Evolutionary conservation across 352 stramenopile species (phyloP).

Genomic region (Globisporangium barbulae): DNA sequence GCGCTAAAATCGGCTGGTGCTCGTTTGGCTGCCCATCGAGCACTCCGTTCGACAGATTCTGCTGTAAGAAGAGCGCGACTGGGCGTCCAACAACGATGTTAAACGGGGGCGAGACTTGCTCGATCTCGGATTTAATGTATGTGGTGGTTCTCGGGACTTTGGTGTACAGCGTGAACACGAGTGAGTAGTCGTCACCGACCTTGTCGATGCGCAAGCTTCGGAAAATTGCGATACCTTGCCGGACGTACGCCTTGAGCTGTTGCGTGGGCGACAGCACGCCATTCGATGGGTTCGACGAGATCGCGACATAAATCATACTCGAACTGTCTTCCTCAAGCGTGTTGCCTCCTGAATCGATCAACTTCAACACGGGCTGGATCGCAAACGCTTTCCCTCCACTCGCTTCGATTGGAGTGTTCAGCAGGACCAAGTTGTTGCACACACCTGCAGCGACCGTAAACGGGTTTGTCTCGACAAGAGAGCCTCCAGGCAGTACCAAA

Average conservation of each 20-base stretch:
- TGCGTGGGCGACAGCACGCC: slow-evolving; percentile 43
- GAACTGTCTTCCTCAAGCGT: slow-evolving; percentile 54
- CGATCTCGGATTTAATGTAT: slow-evolving; percentile 47
- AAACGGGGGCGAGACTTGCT: slow-evolving; percentile 56
- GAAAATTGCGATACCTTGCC: slow-evolving; percentile 59
- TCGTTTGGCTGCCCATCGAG: slow-evolving; percentile 78
- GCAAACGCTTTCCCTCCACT: slow-evolving; percentile 71
- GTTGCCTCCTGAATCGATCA: slow-evolving; percentile 77
- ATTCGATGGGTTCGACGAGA: slow-evolving; percentile 68
- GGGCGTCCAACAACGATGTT: slow-evolving; percentile 49
- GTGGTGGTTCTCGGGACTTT: slow-evolving; percentile 32
- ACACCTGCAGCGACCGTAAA: slow-evolving; percentile 70
- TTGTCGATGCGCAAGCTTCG: slow-evolving; percentile 73
- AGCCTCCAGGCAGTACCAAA: slow-evolving; percentile 45
- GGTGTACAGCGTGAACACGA: slow-evolving; percentile 66
- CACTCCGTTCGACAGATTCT: slow-evolving; percentile 59
- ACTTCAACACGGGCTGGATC: slow-evolving; percentile 71
- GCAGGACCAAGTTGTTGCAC: slow-evolving; percentile 48
- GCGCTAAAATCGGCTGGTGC: slow-evolving; percentile 54
- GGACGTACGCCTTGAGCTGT: slow-evolving; percentile 38
- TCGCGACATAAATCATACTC: slow-evolving; percentile 59
- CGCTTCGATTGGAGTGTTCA: slow-evolving; percentile 31
- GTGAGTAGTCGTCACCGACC: slow-evolving; percentile 67
- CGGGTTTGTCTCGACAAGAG: slow-evolving; percentile 59
- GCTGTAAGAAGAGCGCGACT: slow-evolving; percentile 42